A percentile compares a stretch with the other conserved stretches of the same genome.
Conservation (phyloP, 768 basidiomycete genomes). For the Amanita pallidorosea region DNA sequence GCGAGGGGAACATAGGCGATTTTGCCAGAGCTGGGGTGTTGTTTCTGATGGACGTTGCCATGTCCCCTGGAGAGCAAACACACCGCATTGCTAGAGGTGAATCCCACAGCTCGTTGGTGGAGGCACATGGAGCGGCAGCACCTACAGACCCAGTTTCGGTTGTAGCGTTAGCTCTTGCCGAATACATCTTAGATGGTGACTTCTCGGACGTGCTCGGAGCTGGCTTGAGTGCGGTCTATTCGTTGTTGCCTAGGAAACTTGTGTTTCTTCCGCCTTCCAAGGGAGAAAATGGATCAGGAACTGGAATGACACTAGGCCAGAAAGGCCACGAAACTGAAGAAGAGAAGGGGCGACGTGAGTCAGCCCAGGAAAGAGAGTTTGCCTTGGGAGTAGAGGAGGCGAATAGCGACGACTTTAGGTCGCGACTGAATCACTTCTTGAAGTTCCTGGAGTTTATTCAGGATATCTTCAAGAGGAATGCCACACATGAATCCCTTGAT, state of each 20-base stretch:
- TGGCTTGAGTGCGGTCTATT: constrained; percentile 88
- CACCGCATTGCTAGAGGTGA: constrained; percentile 29
- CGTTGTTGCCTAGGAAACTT: constrained; percentile 80
- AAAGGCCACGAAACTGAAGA: constrained; percentile 43
- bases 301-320: constrained; percentile 68
- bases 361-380: constrained; percentile 37
- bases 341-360: constrained; percentile 39
- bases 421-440: constrained; percentile 78
- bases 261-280: constrained; percentile 43
- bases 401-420: constrained; percentile 61
- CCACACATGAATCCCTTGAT: constrained; percentile 36
- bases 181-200: constrained; percentile 94
- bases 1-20: constrained; percentile 90
- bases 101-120: constrained; percentile 6
- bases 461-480: constrained; percentile 72
- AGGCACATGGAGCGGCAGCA: constrained; percentile 11
- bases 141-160: constrained; percentile 65
- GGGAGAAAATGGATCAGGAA: constrained; percentile 26
- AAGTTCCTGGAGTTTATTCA: constrained; percentile 88
- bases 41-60: constrained; percentile 94
- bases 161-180: constrained; percentile 79
- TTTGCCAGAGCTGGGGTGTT: constrained; percentile 85
- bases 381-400: constrained; percentile 71
- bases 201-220: constrained; percentile 97
- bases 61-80: constrained; percentile 59